A percentile compares a stretch with the other conserved stretches of the same genome.
Conservation (phyloP, 106 monocot species). For the Allium fistulosum region DNA sequence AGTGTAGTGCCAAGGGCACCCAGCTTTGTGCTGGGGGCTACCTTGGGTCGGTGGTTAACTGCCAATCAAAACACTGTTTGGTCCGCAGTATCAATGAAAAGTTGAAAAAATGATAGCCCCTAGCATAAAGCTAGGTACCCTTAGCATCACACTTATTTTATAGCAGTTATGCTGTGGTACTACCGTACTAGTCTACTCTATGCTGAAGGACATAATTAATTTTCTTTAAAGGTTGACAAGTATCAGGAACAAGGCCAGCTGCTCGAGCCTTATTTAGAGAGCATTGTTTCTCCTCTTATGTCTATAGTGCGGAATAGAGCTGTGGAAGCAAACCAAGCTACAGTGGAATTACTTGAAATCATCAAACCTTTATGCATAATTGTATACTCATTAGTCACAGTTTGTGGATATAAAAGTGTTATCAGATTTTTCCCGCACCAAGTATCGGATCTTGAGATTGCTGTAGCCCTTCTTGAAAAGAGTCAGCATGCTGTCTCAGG, state of each 20-base stretch:
- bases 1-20: too few species aligned
- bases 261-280: constrained; percentile 87
- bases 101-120: too few species aligned
- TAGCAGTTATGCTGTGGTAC: too few species aligned
- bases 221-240: constrained; percentile 67
- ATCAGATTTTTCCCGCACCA: constrained; percentile 94
- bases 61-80: too few species aligned
- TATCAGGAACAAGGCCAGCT: constrained; percentile 98
- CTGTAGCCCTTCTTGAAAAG: constrained; percentile 72
- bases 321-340: constrained; percentile 19
- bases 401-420: constrained; percentile 92
- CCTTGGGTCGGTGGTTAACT: too few species aligned
- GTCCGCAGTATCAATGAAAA: too few species aligned
- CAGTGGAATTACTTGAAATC: constrained; percentile 41
- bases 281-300: constrained; percentile 79
- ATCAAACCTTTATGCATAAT: constrained; percentile 82
- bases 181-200: too few species aligned
- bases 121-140: too few species aligned
- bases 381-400: constrained; percentile 72
- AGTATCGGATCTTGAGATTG: constrained; percentile 91
- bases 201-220: background rate
- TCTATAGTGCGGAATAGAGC: constrained; percentile 49
- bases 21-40: too few species aligned
- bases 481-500: constrained; percentile 34
- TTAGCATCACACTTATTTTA: too few species aligned